Percentiles rank a stretch among this genome's conserved stretches.
These are phyloP conservation scores for Endogone sp. DNA, from an alignment of 192 early-diverging fungal genomes.

Conservation along the genomic window DNA sequence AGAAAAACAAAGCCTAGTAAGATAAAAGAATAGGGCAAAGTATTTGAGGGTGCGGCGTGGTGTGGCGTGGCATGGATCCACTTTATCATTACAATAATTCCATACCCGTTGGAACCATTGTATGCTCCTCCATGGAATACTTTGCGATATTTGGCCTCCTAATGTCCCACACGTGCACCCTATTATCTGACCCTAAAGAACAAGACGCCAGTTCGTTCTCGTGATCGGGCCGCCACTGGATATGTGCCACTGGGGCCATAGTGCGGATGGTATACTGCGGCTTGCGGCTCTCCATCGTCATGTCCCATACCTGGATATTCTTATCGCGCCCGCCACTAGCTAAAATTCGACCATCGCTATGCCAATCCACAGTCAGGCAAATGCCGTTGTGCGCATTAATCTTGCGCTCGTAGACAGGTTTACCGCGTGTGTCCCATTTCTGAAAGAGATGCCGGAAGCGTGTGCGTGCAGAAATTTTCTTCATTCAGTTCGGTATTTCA, in stretches of 20 bases:
- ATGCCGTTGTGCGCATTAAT: constrained; percentile 65
- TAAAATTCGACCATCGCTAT: constrained; percentile 61
- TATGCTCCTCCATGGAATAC: constrained; percentile 65
- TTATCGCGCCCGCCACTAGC: constrained; percentile 77
- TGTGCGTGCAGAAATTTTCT: constrained; percentile 3
- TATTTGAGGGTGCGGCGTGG: too few relatives aligned
- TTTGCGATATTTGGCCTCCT: constrained; percentile 62
- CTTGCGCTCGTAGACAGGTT: constrained; percentile 54
- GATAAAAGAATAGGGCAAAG: too few relatives aligned
- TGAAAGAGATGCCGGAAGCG: constrained; percentile 21
- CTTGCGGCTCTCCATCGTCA: constrained; percentile 52
- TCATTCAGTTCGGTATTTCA: too few relatives aligned
- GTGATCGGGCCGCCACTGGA: constrained; percentile 68
- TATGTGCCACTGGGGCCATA: constrained; percentile 59
- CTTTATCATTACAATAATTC: too few relatives aligned
- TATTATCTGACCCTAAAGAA: constrained; percentile 52
- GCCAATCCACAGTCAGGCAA: constrained; percentile 71
- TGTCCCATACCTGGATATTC: constrained; percentile 77
- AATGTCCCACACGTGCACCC: constrained; percentile 75
- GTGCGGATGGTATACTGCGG: constrained; percentile 61
- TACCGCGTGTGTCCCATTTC: constrained; percentile 78
- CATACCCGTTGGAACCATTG: constrained; percentile 63
- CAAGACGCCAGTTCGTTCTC: constrained; percentile 70
- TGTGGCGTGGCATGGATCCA: too few relatives aligned
- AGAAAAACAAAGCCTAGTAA: constrained; percentile 68